A percentile compares a stretch with the other conserved stretches of the same genome.
phyloP scores from a whole-genome alignment of 805 yeast genomes.

The Sungouiozyma ichnusensis region DNA sequence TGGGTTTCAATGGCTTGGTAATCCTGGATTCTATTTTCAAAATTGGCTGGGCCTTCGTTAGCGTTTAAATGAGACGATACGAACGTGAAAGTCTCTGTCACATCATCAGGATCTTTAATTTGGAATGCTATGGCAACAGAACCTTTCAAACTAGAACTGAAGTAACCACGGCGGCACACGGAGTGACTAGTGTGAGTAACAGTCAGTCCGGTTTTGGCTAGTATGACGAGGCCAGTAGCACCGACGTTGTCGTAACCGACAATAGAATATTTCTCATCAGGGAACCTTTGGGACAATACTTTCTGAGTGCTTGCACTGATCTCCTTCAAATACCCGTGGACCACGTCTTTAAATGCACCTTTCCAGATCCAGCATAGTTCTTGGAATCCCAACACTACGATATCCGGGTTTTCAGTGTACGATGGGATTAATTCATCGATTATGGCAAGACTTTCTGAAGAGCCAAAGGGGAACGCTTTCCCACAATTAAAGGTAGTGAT shows the following conservation, averaged over 20 bases:
- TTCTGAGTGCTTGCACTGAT: conserved; percentile 30
- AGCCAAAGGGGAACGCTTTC: conserved; percentile 33
- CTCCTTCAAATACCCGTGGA: conserved; percentile 30
- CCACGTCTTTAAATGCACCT: conserved; percentile 34
- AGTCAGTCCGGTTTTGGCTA: conserved; percentile 32
- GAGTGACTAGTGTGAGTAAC: conserved; percentile 26
- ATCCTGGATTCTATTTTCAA: conserved; percentile 43
- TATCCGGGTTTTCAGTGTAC: no score
- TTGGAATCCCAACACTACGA: conserved; percentile 56
- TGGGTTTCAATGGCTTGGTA: conserved; percentile 40
- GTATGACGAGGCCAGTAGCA: conserved; percentile 28
- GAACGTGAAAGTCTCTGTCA: conserved; percentile 39
- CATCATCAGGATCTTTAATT: conserved; percentile 17
- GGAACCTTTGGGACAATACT: conserved; percentile 30
- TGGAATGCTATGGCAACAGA: conserved; percentile 52
- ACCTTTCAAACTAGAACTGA: conserved; percentile 62
- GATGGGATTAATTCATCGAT: conserved; percentile 25
- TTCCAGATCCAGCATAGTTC: conserved; percentile 51
- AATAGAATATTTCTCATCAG: conserved; percentile 31
- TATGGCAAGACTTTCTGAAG: conserved; percentile 25
- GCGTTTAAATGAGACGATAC: conserved; percentile 70
- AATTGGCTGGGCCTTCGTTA: conserved; percentile 49
- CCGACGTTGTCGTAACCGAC: not conserved
- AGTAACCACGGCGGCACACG: conserved; percentile 43
- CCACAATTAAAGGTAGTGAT: conserved; percentile 47